These are phyloP conservation scores for Crithidia acanthocephali DNA, from an alignment of 208 protist species.

Conservation along the genomic window DNA sequence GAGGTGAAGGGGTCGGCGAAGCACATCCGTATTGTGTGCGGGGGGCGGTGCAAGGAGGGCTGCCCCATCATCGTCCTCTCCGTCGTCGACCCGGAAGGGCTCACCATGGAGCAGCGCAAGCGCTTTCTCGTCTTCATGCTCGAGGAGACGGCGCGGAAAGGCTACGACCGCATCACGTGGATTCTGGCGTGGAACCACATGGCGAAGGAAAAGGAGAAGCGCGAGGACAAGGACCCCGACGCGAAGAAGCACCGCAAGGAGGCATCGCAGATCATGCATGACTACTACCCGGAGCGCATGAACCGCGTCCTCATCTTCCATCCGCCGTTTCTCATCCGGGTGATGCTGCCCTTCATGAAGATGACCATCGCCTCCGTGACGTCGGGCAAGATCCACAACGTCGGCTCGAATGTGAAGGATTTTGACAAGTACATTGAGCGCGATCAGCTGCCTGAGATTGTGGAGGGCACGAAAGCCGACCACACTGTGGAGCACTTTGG, in stretches of 20 bases:
- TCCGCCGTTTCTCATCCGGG: slow-evolving; percentile 44
- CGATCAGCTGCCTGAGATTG: slow-evolving; percentile 38
- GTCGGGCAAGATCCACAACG: slow-evolving; percentile 41
- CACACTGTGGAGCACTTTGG: slow-evolving; percentile 3
- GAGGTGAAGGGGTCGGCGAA: slow-evolving; percentile 38
- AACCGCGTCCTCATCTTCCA: slow-evolving; percentile 48
- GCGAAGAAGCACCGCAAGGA: slow-evolving; percentile 47
- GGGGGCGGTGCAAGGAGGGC: slow-evolving; percentile 45
- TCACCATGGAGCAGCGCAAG: slow-evolving; percentile 39
- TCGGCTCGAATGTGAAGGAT: slow-evolving; percentile 39
- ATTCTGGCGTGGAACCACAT: slow-evolving; percentile 59
- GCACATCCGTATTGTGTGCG: slow-evolving; percentile 33
- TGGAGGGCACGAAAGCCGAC: slow-evolving; percentile 19
- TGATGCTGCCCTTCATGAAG: slow-evolving; percentile 32
- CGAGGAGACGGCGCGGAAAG: slow-evolving; percentile 50
- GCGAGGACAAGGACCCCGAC: slow-evolving; percentile 59
- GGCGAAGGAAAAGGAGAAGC: slow-evolving; percentile 51
- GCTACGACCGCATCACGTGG: slow-evolving; percentile 58
- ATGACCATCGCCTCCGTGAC: slow-evolving; percentile 49
- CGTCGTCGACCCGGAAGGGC: slow-evolving; percentile 40
- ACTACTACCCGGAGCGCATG: slow-evolving; percentile 59
- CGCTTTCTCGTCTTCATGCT: slow-evolving; percentile 51
- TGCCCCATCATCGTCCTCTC: slow-evolving; percentile 49
- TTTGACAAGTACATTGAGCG: slow-evolving; percentile 35
- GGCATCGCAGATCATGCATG: slow-evolving; percentile 49